Evolutionary conservation across 1,284 basidiomycete species (phyloP).

Genomic region (Trametes polyzona): DNA sequence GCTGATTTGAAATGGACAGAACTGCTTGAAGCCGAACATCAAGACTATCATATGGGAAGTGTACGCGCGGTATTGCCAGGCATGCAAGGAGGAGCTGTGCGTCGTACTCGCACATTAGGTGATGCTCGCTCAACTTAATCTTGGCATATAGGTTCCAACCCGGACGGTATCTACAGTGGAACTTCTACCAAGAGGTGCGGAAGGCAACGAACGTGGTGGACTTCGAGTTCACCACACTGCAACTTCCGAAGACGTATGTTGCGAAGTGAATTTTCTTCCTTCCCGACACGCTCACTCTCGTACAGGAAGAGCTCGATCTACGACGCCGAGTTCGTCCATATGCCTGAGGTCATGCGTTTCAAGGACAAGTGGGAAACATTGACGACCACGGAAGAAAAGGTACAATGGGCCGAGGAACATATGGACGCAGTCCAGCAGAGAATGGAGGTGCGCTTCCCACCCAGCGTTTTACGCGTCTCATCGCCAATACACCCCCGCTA

Average conservation of each 20-base stretch:
- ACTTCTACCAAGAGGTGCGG: neutral
- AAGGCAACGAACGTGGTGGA: neutral
- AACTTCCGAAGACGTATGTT: neutral
- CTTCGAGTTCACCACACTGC: neutral
- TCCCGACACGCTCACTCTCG: neutral
- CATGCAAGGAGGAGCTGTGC: conserved; percentile 14
- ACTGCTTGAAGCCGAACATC: conserved; percentile 14
- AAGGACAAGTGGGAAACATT: neutral
- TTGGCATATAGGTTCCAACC: neutral
- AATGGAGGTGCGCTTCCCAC: neutral
- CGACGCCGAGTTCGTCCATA: neutral
- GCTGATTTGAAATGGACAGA: conserved; percentile 5
- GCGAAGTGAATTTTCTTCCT: neutral
- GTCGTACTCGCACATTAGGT: neutral
- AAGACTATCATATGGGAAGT: conserved; percentile 18
- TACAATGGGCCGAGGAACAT: neutral
- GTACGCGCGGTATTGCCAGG: conserved; percentile 17
- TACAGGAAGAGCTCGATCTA: neutral
- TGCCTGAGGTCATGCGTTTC: neutral
- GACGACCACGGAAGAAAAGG: neutral
- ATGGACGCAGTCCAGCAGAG: neutral
- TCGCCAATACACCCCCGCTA: neutral
- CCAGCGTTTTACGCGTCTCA: too few species aligned
- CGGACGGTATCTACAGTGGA: neutral
- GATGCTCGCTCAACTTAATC: neutral